Base-by-base conservation (phyloP, 2,329 filamentous ascomycete genomes). In the Gaeumannomyces tritici region DNA sequence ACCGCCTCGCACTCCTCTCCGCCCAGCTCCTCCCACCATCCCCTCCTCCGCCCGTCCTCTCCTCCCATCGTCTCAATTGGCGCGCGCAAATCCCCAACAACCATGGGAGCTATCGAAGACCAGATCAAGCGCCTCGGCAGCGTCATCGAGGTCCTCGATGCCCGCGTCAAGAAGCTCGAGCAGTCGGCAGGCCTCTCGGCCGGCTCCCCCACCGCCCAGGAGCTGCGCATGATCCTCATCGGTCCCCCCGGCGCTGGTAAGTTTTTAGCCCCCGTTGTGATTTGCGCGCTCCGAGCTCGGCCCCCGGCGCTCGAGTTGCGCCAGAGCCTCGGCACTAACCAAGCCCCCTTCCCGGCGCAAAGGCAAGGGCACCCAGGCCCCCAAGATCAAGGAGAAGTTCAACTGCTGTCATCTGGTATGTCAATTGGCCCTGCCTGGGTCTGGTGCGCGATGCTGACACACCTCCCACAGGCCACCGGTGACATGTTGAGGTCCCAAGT, bases 401-500 rank as follows among this genome's bases (percentile, higher is more conserved):
- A 91, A 88, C 75, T 92, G 92, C 80, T 99, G 95, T 81, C 95
- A 99, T 79, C 80, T 99, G 80, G 93, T 97, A 86, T 72, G 88
- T 73, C 61, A 66, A 71, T 71, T 71, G 66, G 60, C 61, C 24
- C 56, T 62, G 56, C 28, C 61, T 28, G 26, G 61, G 28, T n/a
- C 31, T 31, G 26, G n/a, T 60, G 33, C 29, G 55, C 7, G 21
- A n/a, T 55, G 35, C 64, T 64, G 62, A 35, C 57, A 33, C 7
- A 26, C 64, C 63, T 63, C 64, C 67, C 31, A 4, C 7, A 97
- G 93, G 95, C 95, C 67, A 99, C 95, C 64, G 95, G 95, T 76
- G 95, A 99, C 79, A 99, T 99, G 95, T 86, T 99, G 73, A 92
- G 95, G 73, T 96, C 93, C 69, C 95, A 99, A 79, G 95, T 99